Evolutionary conservation across 2,329 filamentous ascomycete species (phyloP), one percentile per base, ranked within the genome.

Genomic region (Cladosporium sp.): DNA sequence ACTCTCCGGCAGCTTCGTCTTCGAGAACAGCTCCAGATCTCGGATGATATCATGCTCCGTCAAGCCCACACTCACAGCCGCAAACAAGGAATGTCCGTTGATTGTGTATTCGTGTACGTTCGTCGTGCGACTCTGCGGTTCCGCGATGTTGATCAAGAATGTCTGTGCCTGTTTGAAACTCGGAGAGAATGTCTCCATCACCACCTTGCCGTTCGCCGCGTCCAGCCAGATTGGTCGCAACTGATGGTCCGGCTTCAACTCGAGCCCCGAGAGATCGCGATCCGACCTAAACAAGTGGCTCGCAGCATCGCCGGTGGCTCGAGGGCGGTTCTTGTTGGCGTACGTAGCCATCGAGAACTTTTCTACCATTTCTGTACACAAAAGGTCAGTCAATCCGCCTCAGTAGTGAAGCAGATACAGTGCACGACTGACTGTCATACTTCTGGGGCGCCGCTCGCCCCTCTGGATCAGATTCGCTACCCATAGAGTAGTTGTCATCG

Each of bases 141-240:
- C 94, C 68, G 94, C 92, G 71, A 99, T 94, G 56, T 95, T 97
- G 72, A 96, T 97, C 66, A 99, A 83, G 76, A 99, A 97, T 76
- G 97, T 93, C 76, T 97, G 93, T 0, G 92, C 94, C 74, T 93
- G 90, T 65, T 90, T 86, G 65, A 94, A 93, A 65, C 95, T 83
- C 2, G 93, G 91, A 61, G 91, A 94, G 81, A 97, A 98, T 72
- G 93, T 96, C 82, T 99, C 94, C 51, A 98, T 84, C 32, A 96
- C 95, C 75, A 98, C 95, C 69, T 90, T 89, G 39, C 91, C 93
- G 75, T 91, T 91, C 56, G 89, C 83, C 2, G 93, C 91, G 76
- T 97, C 93, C 71, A 99, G 95, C 92, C 93, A 98, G 66, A 98
- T 84, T 18, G 95, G 95, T 18, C 95, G 89, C 74, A 93, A 92